A percentile compares a stretch with the other conserved stretches of the same genome.
These are phyloP conservation scores for Trematosphaeria pertusa DNA, from an alignment of 2,329 filamentous ascomycete genomes.

Conservation along the genomic window DNA sequence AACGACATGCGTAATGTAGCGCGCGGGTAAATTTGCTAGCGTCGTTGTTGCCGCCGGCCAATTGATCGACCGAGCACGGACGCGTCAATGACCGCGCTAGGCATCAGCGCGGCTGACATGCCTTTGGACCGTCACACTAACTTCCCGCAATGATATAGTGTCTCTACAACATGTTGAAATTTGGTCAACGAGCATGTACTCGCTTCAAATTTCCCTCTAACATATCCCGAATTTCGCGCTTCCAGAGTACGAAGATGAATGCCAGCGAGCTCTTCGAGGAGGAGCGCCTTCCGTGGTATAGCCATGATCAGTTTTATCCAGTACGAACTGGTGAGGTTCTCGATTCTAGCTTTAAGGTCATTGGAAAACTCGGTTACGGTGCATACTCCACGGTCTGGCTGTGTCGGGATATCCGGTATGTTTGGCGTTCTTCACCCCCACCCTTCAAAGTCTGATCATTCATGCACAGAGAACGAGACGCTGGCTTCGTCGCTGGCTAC, in stretches of 20 bases:
- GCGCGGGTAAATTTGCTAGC: too few species aligned
- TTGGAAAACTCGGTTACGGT: conserved; percentile 37
- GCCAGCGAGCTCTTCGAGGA: conserved; percentile 28
- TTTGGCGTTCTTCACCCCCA: conserved; percentile 24
- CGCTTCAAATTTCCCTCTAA: conserved; percentile 27
- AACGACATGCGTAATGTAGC: too few species aligned
- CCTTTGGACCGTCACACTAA: conserved; percentile 23
- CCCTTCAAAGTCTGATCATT: conserved; percentile 24
- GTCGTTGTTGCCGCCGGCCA: conserved; percentile 10
- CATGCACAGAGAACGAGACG: conserved; percentile 23
- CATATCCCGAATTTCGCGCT: conserved; percentile 27
- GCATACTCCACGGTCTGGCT: conserved; percentile 37
- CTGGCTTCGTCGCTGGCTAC: conserved; percentile 23
- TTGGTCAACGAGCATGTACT: conserved; percentile 29
- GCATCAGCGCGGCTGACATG: conserved; percentile 18
- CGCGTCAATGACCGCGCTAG: conserved; percentile 8
- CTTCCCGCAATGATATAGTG: conserved; percentile 24
- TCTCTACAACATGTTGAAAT: conserved; percentile 28
- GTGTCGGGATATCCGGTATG: conserved; percentile 29
- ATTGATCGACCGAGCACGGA: conserved; percentile 12
- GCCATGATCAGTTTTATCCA: conserved; percentile 31
- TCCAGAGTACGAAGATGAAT: conserved; percentile 26
- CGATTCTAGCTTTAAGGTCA: conserved; percentile 29
- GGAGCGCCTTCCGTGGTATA: conserved; percentile 28
- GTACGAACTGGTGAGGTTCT: conserved; percentile 29